Evolutionary conservation across 2,329 filamentous ascomycete genomes (phyloP).

Genomic region (Aspergillus sp.): DNA sequence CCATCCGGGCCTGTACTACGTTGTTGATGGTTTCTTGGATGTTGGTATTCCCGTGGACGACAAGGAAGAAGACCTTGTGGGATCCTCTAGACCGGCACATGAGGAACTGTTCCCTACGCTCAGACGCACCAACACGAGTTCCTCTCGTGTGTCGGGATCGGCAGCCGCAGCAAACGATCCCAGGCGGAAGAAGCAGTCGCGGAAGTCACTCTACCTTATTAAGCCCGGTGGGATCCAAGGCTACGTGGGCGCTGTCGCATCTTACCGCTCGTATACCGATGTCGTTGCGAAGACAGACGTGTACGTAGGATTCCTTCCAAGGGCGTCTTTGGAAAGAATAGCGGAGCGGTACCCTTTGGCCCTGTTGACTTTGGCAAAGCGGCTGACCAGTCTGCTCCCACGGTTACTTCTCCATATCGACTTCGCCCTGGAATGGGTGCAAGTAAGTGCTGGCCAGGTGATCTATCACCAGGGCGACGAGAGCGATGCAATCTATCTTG

Average conservation of each 20-base stretch:
- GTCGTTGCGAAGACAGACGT: constrained; percentile 98
- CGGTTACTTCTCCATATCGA: constrained; percentile 93
- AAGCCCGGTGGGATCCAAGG: constrained; percentile 94
- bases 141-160: constrained; percentile 38
- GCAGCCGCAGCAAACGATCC: constrained; percentile 31
- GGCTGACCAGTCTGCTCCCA: constrained; percentile 84
- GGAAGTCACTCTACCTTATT: constrained; percentile 80
- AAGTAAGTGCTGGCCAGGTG: constrained; percentile 91
- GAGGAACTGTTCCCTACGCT: constrained; percentile 50
- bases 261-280: constrained; percentile 93
- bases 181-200: constrained; percentile 48
- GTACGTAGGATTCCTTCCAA: constrained; percentile 91
- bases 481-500: constrained; percentile 97
- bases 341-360: constrained; percentile 92
- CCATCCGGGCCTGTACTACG: constrained; percentile 96
- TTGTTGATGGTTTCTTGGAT: constrained; percentile 94
- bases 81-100: constrained; percentile 33
- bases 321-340: constrained; percentile 82
- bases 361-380: constrained; percentile 91
- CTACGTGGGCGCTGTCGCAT: constrained; percentile 91
- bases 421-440: constrained; percentile 97
- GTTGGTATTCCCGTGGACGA: constrained; percentile 79
- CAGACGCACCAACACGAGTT: constrained; percentile 47
- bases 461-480: constrained; percentile 93
- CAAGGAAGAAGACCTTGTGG: constrained; percentile 48